Conservation (phyloP, 2,329 filamentous ascomycete genomes). For the Alternaria sp. region DNA sequence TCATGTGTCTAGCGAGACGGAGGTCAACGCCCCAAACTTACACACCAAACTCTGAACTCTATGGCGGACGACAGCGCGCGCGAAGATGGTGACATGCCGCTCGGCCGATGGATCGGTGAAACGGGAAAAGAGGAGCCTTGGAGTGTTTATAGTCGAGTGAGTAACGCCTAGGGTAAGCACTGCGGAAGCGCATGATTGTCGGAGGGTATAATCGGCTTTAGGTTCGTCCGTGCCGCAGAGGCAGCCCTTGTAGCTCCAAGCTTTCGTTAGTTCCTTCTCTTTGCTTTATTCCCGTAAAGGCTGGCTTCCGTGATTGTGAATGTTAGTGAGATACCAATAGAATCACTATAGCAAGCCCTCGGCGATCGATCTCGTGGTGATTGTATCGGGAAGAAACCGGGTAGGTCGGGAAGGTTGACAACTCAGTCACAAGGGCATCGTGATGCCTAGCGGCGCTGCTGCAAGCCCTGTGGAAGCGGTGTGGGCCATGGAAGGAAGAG, state of each 20-base stretch:
- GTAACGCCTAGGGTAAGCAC: not conserved
- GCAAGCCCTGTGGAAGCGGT: not conserved
- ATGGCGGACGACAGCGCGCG: not conserved
- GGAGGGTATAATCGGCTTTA: not conserved
- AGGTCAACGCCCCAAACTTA: not conserved
- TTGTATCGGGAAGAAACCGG: not conserved
- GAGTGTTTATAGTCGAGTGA: not conserved
- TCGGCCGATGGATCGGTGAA: not conserved
- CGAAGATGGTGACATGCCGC: not conserved
- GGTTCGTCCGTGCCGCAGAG: not conserved
- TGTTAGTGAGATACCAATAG: not conserved
- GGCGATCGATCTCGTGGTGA: not conserved
- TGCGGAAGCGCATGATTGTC: not conserved
- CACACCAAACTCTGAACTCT: not conserved
- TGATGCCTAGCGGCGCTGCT: not conserved
- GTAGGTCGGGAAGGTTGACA: not conserved
- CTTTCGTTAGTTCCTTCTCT: not conserved
- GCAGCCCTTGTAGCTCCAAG: not conserved
- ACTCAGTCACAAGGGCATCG: not conserved
- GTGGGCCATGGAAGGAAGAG: not conserved
- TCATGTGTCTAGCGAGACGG: not conserved
- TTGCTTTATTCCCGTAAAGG: not conserved
- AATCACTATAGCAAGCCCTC: not conserved
- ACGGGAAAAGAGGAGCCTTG: not conserved
- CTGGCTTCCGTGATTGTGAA: not conserved